Evolutionary conservation across 805 yeast genomes (phyloP).

Genomic region (Kodamaea restingae): DNA sequence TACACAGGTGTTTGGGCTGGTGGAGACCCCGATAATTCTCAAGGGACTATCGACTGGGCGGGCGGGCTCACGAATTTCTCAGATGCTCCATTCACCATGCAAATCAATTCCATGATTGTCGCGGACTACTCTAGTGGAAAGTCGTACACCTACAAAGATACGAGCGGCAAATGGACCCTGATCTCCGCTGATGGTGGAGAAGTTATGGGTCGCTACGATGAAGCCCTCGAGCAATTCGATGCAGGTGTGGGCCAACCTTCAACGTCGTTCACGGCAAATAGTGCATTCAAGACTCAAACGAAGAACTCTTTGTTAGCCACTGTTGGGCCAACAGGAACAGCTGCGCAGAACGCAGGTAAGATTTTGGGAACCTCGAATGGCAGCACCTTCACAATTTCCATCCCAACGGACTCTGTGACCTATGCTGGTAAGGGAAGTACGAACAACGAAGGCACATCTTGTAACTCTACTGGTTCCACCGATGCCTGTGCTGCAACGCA

Average conservation of each 20-base stretch:
- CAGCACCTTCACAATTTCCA: background rate
- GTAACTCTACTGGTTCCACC: too few species aligned
- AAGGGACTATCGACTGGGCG: conserved; percentile 79
- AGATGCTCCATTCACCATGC: conserved; percentile 66
- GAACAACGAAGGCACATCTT: too few species aligned
- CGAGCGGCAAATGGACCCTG: conserved; percentile 56
- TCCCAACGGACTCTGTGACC: background rate
- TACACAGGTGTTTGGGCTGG: conserved; percentile 78
- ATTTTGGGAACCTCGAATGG: background rate
- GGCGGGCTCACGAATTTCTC: conserved; percentile 69
- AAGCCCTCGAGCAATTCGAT: conserved; percentile 9
- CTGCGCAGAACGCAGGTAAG: conserved; percentile 6
- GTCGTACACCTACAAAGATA: conserved; percentile 44
- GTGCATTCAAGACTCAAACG: conserved; percentile 1
- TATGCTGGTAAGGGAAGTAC: background rate
- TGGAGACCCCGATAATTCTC: conserved; percentile 61
- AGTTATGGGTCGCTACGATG: conserved; percentile 52
- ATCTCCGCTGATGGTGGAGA: conserved; percentile 54
- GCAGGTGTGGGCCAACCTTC: conserved; percentile 6
- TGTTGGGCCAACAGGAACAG: conserved; percentile 9
- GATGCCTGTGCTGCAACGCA: conserved; percentile 4
- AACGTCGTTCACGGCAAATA: conserved; percentile 1
- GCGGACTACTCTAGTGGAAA: conserved; percentile 67
- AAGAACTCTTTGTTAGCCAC: conserved; percentile 9
- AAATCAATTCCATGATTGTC: conserved; percentile 55